Base-by-base conservation (phyloP, 352 stramenopile genomes). In the Phytophthora pseudosyringae region DNA sequence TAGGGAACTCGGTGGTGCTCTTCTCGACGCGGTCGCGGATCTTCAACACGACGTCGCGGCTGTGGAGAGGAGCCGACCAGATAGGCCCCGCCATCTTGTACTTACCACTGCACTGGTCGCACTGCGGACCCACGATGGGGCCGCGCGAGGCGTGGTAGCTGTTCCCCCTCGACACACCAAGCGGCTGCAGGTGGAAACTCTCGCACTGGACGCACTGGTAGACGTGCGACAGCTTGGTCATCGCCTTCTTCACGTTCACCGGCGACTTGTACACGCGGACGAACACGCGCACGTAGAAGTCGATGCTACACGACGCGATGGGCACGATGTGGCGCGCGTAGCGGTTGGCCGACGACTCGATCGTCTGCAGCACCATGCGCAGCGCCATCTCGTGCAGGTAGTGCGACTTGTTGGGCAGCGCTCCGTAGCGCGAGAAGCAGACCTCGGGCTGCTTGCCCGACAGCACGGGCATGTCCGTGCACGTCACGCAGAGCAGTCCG, bases 271-370 rank as follows among this genome's bases (percentile, higher is more conserved):
- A 98, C 40, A 99, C 97, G 59, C 98, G 95, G 13, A 99, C 97
- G 81, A 99, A 99, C 39, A 99, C 91, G 47, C 98, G 96, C 40
- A 99, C 87, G 83, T 99, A 99, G 73, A 99, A 99, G 59, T 99
- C 97, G 71, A 99, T 99, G 64, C 97, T 98, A 55, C 99, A 98
- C 35, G 92, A 98, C 21, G 98, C 89, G 18, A 99, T 90, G 0
- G 98, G 98, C 59, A 98, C 90, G 71, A 99, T 99, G 67, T 98
- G 95, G 50, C 97, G 81, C 65, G 97, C 94, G 73, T 99, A 99
- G 39, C 89, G 87, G 62, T 98, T 98, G 1, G 98, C 98, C 3
- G 81, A 82, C 18, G 91, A 88, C 62, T 98, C 96, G 39, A 99
- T 94, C 26, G 93, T 90, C 73, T 99, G 88, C 39, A 99, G 76